Conservation (phyloP, 192 early-diverging fungal species). For the Entophlyctis helioformis region DNA sequence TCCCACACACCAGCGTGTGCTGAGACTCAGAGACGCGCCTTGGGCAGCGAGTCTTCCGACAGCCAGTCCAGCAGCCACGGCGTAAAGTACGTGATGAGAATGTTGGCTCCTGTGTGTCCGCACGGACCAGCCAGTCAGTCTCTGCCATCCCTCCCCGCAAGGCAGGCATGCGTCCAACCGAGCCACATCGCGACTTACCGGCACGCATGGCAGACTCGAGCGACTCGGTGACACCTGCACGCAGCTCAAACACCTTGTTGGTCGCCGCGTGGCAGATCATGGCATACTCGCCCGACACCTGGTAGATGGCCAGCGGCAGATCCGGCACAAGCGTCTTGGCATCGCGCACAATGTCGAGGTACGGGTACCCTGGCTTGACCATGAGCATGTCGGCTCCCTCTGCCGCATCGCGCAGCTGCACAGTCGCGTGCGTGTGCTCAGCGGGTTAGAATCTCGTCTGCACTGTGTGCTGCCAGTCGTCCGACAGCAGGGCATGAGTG, state of each 20-base stretch:
- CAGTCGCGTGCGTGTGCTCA: no score
- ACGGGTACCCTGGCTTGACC: constrained; percentile 94
- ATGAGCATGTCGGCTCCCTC: constrained; percentile 97
- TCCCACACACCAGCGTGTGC: no score
- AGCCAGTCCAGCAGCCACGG: constrained; percentile 89
- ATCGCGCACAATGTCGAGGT: constrained; percentile 91
- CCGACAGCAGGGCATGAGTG: no score
- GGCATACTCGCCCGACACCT: constrained; percentile 64
- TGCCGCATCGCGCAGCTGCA: constrained; percentile 55
- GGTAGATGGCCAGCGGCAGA: constrained; percentile 91
- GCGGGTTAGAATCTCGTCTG: no score
- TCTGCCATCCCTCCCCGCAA: neutral
- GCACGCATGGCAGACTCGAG: constrained; percentile 75
- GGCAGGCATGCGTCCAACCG: neutral
- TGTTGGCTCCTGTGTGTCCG: constrained; percentile 48
- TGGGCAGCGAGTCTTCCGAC: constrained; percentile 9
- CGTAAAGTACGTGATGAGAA: constrained; percentile 95
- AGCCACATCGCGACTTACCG: constrained; percentile 14
- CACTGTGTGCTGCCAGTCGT: no score
- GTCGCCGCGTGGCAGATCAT: constrained; percentile 71
- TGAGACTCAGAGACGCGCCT: no score
- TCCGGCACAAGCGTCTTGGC: constrained; percentile 41
- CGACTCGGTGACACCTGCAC: constrained; percentile 73
- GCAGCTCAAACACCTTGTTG: constrained; percentile 72
- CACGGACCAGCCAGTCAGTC: neutral